Base-by-base conservation (phyloP, 768 basidiomycete species). In the Nidularia pulvinata region DNA sequence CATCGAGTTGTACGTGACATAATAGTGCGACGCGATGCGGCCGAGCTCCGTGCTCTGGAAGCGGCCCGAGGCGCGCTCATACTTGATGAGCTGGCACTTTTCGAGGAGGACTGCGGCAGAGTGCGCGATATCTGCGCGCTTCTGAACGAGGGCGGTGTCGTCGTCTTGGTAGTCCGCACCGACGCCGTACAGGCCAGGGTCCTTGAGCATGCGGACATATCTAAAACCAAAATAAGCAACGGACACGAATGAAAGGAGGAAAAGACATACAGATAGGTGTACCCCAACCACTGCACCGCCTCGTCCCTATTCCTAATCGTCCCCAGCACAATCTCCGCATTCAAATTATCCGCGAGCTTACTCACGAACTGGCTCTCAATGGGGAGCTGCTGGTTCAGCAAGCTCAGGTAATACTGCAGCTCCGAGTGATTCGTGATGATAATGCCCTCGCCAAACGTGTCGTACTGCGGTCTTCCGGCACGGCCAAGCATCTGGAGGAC, bases 341-440 rank as follows among this genome's bases (percentile, higher is more conserved):
- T 98, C 61, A 98, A 69, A 64, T 97, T 96, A 65, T 99, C 97
- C 30, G 93, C 91, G 58, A 99, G 76, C 67, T 90, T 94, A 35
- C 85, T 77, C 32, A 99, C 92, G 57, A 96, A 93, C 71, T 98
- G 97, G 13, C 85, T 88, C 72, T 99, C 97, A 65, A 99, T 99
- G 0, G 97, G 97, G 11, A 99, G 80, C 66, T 98, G 97, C 71
- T 97, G 95, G 64, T 98, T 98, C 77, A 97, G 74, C 71, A 98
- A 76, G 61, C 89, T 92, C 25, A 98, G 79, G 65, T 98, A 99
- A 68, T 98, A 99, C 69, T 98, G 97, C 42, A 99, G 79, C 68
- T 99, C 97, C 2, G 89, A 84, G 63, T 98, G 95, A 66, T 95
- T 98, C 42, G 97, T 99, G 72, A 98, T 98, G 69, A 99, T 97